Base-by-base conservation (phyloP, 1,284 basidiomycete genomes). In the Coniferiporia sulphurascens region DNA sequence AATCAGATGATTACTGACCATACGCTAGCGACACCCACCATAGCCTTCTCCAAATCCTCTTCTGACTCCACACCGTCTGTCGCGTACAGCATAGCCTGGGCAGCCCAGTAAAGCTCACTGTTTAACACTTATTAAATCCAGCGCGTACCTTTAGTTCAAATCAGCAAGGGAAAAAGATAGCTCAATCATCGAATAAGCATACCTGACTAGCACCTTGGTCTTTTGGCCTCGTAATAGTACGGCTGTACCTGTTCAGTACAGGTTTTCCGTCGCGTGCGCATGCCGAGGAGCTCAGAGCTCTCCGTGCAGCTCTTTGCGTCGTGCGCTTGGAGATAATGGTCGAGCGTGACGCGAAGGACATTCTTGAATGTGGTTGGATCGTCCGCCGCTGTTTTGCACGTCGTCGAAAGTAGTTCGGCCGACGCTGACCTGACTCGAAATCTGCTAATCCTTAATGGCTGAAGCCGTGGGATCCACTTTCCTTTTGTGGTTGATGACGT, bases 21-120 rank as follows among this genome's bases (percentile, higher is more conserved):
- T 35, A 98, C 89, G 66, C 91, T 95, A 7, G 87, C 95, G 45
- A 98, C 86, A 61, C 95, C 95, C 62, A 98, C 90, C 95, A 98
- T 97, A 57, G 94, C 86, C 74, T 95, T 97, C 68, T 91, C 78
- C 63, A 98, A 87, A 73, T 98, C 95, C 10, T 78, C 81, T 64
- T 94, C 87, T 27, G 68, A 75, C 34, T 83, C 76, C 62, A 98
- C 82, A 27, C 93, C 94, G 32, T 97, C 95, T 1, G 95, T 98
- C 19, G 94, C 95, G 72, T 95, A 98, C 52, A 98, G 76, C 95
- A 98, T 98, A 32, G 95, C 95, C 91, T 95, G 62, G 13, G 13
- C n/a, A 45, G 49, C 46, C 41, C 50, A 15, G 41, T 43, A 38
- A 43, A 48, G 43, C 5, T 38, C 15, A n/a, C 17, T 43, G 45